Percentiles rank a stretch among this genome's conserved stretches.
Evolutionary conservation across 2,329 filamentous ascomycete genomes (phyloP).

Genomic region (Apiospora sp.): DNA sequence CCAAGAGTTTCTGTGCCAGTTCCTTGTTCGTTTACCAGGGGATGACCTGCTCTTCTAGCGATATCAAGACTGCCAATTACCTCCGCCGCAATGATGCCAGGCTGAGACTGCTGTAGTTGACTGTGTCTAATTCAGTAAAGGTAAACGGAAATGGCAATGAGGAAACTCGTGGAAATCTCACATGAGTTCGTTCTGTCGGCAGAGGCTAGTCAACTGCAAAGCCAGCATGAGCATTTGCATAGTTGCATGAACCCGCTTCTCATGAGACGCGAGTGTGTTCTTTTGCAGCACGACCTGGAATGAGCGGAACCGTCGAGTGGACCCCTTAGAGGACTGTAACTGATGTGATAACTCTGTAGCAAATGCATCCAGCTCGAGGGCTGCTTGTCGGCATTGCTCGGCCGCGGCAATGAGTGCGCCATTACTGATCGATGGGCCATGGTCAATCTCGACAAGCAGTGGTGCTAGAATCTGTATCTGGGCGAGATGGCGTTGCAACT

Average conservation of each 20-base stretch:
- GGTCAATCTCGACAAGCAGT: neutral
- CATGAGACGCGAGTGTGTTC: neutral
- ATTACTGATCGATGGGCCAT: neutral
- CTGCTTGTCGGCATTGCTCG: neutral
- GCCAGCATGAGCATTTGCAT: slow-evolving; percentile 1
- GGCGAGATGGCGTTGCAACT: neutral
- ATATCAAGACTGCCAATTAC: neutral
- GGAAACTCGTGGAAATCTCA: neutral
- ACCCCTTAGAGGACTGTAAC: neutral
- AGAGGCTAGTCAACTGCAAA: neutral
- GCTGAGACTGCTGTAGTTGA: neutral
- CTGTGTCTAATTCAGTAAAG: neutral
- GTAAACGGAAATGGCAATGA: neutral
- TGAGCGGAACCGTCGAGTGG: neutral
- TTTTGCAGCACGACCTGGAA: neutral
- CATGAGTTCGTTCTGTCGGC: neutral
- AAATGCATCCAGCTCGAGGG: neutral
- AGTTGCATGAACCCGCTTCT: neutral
- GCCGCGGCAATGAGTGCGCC: neutral
- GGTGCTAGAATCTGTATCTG: neutral
- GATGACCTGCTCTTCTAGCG: neutral
- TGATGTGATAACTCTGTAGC: neutral
- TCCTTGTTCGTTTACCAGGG: no score
- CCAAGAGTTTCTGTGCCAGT: fast-evolving
- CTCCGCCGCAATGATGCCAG: neutral